Evolutionary conservation across 2,329 filamentous ascomycete genomes (phyloP).

Genomic region (Didymella arachidicola): DNA sequence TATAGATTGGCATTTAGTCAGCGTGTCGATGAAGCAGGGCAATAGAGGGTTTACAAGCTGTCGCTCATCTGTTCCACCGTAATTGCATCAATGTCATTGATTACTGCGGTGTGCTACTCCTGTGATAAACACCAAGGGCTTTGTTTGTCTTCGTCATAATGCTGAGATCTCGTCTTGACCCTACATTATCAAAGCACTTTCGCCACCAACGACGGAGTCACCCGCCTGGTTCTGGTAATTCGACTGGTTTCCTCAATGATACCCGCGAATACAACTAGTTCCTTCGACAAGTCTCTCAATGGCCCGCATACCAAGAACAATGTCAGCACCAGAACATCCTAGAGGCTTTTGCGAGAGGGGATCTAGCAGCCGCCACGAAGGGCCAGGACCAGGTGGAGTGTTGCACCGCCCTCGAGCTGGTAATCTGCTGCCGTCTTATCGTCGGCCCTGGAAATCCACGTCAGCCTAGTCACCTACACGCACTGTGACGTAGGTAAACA

Average conservation of each 20-base stretch:
- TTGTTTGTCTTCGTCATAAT: neutral
- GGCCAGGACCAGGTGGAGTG: conserved; percentile 92
- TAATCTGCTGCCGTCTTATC: conserved; percentile 94
- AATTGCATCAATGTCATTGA: neutral
- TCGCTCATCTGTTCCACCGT: neutral
- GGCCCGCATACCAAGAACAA: neutral
- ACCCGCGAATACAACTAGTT: neutral
- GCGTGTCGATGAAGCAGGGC: neutral
- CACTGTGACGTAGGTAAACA: conserved; percentile 16
- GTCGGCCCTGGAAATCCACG: conserved; percentile 72
- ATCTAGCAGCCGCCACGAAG: conserved; percentile 74
- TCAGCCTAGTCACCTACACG: conserved; percentile 15
- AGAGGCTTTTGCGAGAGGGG: neutral
- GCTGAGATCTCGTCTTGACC: neutral
- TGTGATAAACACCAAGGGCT: neutral
- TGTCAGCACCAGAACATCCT: conserved; percentile 6
- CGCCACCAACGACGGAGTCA: neutral
- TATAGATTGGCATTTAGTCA: conserved; percentile 4
- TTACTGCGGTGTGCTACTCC: neutral
- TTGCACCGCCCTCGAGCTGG: conserved; percentile 87
- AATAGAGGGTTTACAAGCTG: neutral
- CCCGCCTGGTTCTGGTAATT: neutral
- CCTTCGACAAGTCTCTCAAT: neutral
- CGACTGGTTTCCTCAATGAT: neutral
- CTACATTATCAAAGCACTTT: neutral